Evolutionary conservation across 192 early-diverging fungal species (phyloP), one percentile per base, ranked within the genome.

Genomic region (Funneliformis mosseae): DNA sequence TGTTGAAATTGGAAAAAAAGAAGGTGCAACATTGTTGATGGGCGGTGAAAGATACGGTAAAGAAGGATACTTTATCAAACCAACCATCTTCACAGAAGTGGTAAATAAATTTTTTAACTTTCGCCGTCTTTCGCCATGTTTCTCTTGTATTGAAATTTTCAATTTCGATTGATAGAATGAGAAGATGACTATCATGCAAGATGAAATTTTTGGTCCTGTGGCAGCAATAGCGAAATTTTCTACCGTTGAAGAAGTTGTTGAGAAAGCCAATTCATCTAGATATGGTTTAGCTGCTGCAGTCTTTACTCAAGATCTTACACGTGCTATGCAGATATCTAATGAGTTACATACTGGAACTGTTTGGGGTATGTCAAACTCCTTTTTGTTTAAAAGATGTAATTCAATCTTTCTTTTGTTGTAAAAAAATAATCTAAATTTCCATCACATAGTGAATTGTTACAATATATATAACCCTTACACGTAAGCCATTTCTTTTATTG

Each of bases 121-220:
- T 74, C 41, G n/a, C 0, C 25, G 28, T 71, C 10, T 62, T 38
- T 28, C 14, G n/a, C 27, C 3, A 62, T 62, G 8, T 41, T 38
- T 68, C 33, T 69, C 14, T n/a, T n/a, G 12, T 25, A 46, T 64
- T 68, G 0, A 38, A 6, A 4, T 38, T 60, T 69, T 48, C 18
- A n/a, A 21, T 77, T 70, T 59, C 8, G 18, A 33, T 18, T 43
- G 1, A 21, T 68, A 78, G 77, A 23, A 87, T 59, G 88, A 91
- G 10, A 79, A 81, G 0, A 85, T 90, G 84, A 82, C 78, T 28
- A 84, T 93, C 27, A 86, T 91, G 59, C 83, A 90, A 74, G 94
- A 96, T 71, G 94, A 96, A 84, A 93, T 95, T 61, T 96, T 96
- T 86, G 94, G 94, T n/a, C 95, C 95, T 8, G 96, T 97, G 8